These are phyloP conservation scores for Trametes polyzona DNA, from an alignment of 1,284 basidiomycete species.

Conservation along the genomic window DNA sequence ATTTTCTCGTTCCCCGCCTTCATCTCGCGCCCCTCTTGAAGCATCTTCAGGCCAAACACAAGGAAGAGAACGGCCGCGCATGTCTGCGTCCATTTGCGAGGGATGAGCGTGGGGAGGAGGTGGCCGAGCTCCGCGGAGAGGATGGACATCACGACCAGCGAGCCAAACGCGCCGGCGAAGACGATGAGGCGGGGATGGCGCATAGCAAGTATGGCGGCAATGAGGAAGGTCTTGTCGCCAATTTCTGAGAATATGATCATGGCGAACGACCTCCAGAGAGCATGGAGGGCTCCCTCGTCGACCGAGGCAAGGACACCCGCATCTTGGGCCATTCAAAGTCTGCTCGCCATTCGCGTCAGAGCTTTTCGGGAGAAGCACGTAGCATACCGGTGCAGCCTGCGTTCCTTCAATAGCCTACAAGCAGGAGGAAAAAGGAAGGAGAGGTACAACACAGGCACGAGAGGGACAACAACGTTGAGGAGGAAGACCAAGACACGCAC, in stretches of 20 bases:
- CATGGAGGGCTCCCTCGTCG: constrained; percentile 50
- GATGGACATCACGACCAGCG: constrained; percentile 91
- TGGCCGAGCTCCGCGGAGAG: constrained; percentile 89
- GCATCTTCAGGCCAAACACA: constrained; percentile 87
- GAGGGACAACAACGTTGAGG: no score
- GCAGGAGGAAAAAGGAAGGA: not conserved
- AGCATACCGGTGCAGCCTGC: no score
- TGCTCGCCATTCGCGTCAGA: not conserved
- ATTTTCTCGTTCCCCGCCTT: constrained; percentile 78
- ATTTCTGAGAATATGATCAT: constrained; percentile 94
- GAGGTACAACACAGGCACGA: not conserved
- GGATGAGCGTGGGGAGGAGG: constrained; percentile 82
- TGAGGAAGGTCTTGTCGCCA: constrained; percentile 98
- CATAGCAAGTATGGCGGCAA: constrained; percentile 96
- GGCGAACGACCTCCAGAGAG: constrained; percentile 75
- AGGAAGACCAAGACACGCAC: not conserved
- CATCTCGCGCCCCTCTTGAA: constrained; percentile 82
- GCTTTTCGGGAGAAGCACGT: no score
- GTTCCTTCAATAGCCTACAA: no score
- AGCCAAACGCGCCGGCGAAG: constrained; percentile 88
- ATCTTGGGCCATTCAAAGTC: constrained; percentile 31
- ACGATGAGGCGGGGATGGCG: constrained; percentile 87
- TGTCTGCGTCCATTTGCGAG: constrained; percentile 78
- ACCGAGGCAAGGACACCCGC: constrained; percentile 21
- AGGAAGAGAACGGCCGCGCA: constrained; percentile 84